Conservation (phyloP, 352 stramenopile species). For the Phytophthora fragariae region DNA sequence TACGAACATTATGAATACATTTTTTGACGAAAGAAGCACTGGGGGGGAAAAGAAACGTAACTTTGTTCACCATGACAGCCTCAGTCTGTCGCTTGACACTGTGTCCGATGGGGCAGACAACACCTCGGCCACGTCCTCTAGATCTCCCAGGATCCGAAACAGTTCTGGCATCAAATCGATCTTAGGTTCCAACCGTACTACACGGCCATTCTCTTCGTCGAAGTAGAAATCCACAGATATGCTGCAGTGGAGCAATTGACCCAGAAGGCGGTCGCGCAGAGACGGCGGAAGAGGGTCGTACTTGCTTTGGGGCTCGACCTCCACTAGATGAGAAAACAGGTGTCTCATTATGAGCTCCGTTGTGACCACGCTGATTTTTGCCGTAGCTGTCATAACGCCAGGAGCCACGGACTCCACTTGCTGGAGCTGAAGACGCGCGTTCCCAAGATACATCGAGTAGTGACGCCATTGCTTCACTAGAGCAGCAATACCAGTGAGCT, state of each 20-base stretch:
- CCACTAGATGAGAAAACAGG: conserved; percentile 4
- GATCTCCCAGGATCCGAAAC: not conserved
- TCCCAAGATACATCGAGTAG: conserved; percentile 9
- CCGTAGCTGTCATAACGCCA: conserved; percentile 1
- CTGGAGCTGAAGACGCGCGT: not conserved
- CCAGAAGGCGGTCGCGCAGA: conserved; percentile 1
- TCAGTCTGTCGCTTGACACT: too few species aligned
- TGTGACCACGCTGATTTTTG: not conserved
- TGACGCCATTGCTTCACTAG: conserved; percentile 5
- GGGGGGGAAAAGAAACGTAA: too few species aligned
- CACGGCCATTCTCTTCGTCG: not conserved
- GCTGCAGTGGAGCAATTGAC: not conserved
- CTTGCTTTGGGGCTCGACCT: not conserved
- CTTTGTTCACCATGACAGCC: too few species aligned
- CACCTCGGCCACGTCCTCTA: not conserved
- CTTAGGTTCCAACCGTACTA: conserved; percentile 1
- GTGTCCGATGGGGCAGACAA: not conserved
- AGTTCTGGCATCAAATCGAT: conserved; percentile 1
- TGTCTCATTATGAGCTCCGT: conserved; percentile 5
- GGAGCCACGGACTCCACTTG: not conserved
- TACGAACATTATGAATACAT: too few species aligned
- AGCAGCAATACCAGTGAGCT: not conserved
- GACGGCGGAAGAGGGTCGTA: not conserved
- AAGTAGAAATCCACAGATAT: conserved; percentile 12
- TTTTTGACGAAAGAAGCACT: too few species aligned